Percentiles rank a stretch among this genome's conserved stretches.
Conservation (phyloP, 495 filamentous ascomycete species). For the Penicillium ucsense region DNA sequence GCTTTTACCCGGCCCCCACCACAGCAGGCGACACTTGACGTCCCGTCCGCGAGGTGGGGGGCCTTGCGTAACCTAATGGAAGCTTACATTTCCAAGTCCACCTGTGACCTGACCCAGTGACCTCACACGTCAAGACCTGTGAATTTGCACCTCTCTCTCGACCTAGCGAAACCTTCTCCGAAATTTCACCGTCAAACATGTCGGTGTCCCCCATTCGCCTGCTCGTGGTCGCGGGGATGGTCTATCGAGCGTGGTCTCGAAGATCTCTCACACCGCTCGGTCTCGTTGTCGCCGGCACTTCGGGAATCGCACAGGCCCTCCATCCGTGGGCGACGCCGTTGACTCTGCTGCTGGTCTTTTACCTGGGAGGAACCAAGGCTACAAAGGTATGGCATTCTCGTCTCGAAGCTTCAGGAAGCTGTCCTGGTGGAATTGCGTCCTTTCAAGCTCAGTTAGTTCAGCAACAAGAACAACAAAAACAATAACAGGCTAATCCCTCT, state of each 20-base stretch:
- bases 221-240: conserved; percentile 51
- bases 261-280: conserved; percentile 70
- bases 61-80: too few relatives aligned
- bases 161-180: too few relatives aligned
- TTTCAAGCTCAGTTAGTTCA: too few relatives aligned
- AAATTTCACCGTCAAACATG: background rate
- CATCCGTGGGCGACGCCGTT: conserved; percentile 93
- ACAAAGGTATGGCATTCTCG: conserved; percentile 54
- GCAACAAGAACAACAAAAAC: too few relatives aligned
- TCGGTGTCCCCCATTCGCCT: conserved; percentile 69
- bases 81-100: too few relatives aligned
- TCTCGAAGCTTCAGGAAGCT: background rate
- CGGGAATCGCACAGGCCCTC: conserved; percentile 69
- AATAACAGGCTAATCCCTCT: background rate
- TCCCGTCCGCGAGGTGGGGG: too few relatives aligned
- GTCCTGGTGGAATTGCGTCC: background rate
- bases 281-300: conserved; percentile 55
- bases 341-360: conserved; percentile 73
- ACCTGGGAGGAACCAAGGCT: conserved; percentile 69
- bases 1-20: too few relatives aligned
- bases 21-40: too few relatives aligned
- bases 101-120: too few relatives aligned
- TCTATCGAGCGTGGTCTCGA: conserved; percentile 60
- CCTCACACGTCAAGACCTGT: too few relatives aligned
- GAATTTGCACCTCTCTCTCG: too few relatives aligned